Conservation (phyloP, 345 rosid species). For the Kernera saxatilis region DNA sequence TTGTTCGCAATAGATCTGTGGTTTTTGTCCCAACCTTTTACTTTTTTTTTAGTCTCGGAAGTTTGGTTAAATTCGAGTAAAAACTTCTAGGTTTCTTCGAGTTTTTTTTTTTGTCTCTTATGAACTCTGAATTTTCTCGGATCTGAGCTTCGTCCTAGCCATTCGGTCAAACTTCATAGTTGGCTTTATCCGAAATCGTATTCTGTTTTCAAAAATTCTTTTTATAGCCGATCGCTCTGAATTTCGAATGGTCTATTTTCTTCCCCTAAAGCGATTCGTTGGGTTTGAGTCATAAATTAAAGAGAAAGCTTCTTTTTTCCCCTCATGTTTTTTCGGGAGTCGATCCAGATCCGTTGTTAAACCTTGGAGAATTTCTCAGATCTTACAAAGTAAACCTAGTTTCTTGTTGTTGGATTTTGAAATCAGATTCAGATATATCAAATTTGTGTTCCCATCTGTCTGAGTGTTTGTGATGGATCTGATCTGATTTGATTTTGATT, state of each 20-base stretch:
- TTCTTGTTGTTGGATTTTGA: background rate
- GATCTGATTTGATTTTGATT: background rate
- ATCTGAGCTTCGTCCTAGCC: conserved; percentile 10
- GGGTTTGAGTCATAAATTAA: background rate
- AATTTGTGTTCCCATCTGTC: too few species aligned
- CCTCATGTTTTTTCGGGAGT: background rate
- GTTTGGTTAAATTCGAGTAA: background rate
- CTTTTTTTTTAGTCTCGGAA: background rate
- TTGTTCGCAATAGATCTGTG: conserved; percentile 23
- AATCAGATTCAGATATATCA: background rate
- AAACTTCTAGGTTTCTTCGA: background rate
- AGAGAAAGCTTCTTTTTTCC: background rate
- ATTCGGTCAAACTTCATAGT: conserved; percentile 2
- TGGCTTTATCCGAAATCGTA: background rate
- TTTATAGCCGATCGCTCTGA: background rate
- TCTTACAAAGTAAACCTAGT: conserved; percentile 8
- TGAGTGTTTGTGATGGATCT: background rate
- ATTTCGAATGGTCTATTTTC: background rate
- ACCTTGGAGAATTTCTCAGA: background rate
- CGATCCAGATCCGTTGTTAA: conserved; percentile 2
- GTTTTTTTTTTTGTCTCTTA: background rate
- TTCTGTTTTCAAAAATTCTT: background rate
- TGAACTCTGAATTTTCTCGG: background rate
- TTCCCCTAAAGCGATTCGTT: background rate
- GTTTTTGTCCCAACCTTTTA: background rate